Percentiles rank a stretch among this genome's conserved stretches.
Evolutionary conservation across 108 stramenopile species (phyloP).

Genomic region (Nitzschia inconspicua): DNA sequence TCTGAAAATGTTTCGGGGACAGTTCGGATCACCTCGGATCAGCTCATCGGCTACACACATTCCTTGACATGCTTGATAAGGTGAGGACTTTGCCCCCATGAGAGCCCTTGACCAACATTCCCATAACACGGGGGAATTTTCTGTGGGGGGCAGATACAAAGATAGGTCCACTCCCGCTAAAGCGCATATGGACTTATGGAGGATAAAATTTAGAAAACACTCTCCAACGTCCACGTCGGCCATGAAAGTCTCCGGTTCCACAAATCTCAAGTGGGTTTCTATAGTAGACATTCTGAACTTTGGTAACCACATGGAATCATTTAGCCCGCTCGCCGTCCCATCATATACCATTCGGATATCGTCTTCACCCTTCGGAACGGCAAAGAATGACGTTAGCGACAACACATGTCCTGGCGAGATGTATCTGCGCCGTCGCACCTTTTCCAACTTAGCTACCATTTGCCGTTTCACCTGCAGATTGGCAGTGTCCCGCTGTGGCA

Average conservation of each 20-base stretch:
- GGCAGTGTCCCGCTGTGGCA: too few species aligned
- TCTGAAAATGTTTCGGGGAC: slow-evolving; percentile 21
- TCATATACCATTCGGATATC: slow-evolving; percentile 47
- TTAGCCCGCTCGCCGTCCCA: slow-evolving; percentile 33
- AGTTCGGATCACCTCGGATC: slow-evolving; percentile 11
- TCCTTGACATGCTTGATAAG: slow-evolving; percentile 17
- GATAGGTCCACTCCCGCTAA: slow-evolving; percentile 14
- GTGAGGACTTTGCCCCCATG: slow-evolving; percentile 45
- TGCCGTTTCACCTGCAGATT: too few species aligned
- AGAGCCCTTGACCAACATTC: slow-evolving; percentile 23
- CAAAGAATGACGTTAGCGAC: too few species aligned
- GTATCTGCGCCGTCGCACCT: too few species aligned
- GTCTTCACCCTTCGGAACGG: slow-evolving; percentile 32
- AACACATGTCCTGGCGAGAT: too few species aligned
- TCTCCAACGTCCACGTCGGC: slow-evolving; percentile 37
- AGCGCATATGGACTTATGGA: slow-evolving; percentile 2
- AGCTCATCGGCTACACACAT: slow-evolving; percentile 7
- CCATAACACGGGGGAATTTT: slow-evolving; percentile 9
- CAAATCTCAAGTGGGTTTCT: slow-evolving; percentile 8
- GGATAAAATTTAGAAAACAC: slow-evolving; percentile 40
- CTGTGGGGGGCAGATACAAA: slow-evolving; percentile 1
- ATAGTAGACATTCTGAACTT: slow-evolving; percentile 35
- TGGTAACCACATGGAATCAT: slow-evolving; percentile 28
- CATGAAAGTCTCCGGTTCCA: slow-evolving; percentile 13
- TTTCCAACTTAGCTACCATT: too few species aligned